Evolutionary conservation across 805 yeast genomes (phyloP), one percentile per base, ranked within the genome.

Genomic region (Wickerhamomyces silvicola): DNA sequence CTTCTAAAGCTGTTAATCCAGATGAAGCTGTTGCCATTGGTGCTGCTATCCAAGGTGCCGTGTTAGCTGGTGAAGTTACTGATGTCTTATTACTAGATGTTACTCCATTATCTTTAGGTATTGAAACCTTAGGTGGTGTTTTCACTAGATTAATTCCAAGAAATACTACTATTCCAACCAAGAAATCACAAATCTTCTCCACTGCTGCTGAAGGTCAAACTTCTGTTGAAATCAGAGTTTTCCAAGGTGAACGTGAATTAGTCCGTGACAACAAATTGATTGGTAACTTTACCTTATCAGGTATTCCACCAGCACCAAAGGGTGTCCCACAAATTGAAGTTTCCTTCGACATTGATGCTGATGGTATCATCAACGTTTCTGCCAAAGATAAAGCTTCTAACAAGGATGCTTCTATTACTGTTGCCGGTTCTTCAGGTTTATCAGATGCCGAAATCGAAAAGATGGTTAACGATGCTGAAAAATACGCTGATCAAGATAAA

Each of bases 1-100:
- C 90, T 29, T 80, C 80, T 37, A 75, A 79, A 39, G 73, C 77
- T 28, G 87, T 83, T 14, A 83, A 83, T 59, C 94, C 94, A 26
- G 94, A 83, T 58, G 94, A 83, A 62, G 88, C 92, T 22, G 94
- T 83, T 35, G 92, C 94, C 41, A 64, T 83, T 46, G 94, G 94
- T 57, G 94, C 94, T 24, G 92, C 94, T 36, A 81, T 83, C 47
- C 94, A 83, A 63, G 94, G 90, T 56, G 94, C 88, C 43, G 79
- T 83, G 32, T 64, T 83, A 39, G 80, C 88, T 15, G 94, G 94
- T 50, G 87, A 81, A 57, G 79, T 82, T 39, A 79, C 78, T 57
- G 83, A 82, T 54, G 90, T 82, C 36, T 72, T 82, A 37, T 63
- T 82, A 40, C 67, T 82, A 50, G 94, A 82, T 62, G 92, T 81